These are phyloP conservation scores for Chytriomyces confervae DNA, from an alignment of 192 early-diverging fungal genomes.

Conservation along the genomic window DNA sequence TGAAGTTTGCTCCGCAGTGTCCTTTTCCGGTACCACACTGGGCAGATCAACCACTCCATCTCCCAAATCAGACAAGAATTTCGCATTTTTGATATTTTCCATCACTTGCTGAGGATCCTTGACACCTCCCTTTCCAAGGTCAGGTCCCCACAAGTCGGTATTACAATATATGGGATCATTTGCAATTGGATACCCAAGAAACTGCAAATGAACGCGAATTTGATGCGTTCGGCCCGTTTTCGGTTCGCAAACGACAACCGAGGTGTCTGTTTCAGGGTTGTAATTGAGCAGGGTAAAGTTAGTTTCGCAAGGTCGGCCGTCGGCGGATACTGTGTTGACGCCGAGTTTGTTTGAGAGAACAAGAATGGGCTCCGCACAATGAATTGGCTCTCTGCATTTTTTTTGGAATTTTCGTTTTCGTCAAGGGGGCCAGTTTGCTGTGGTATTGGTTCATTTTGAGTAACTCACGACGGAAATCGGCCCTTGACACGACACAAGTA, in stretches of 20 bases:
- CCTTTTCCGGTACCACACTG: neutral
- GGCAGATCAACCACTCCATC: neutral
- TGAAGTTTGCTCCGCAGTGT: neutral
- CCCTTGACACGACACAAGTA: conserved; percentile 90
- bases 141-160: conserved; percentile 71
- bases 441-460: neutral
- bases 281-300: conserved; percentile 70
- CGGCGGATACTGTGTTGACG: conserved; percentile 79
- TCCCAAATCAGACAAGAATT: conserved; percentile 1
- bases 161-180: conserved; percentile 92
- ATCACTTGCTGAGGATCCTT: conserved; percentile 29
- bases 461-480: conserved; percentile 75
- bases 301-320: conserved; percentile 83
- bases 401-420: neutral
- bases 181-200: conserved; percentile 89
- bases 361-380: conserved; percentile 82
- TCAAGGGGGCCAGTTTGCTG: neutral
- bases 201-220: conserved; percentile 95
- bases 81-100: conserved; percentile 25
- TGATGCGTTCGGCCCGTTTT: conserved; percentile 95
- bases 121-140: conserved; percentile 58
- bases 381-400: conserved; percentile 21
- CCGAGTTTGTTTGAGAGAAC: conserved; percentile 86
- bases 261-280: conserved; percentile 67
- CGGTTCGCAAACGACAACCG: conserved; percentile 79